Evolutionary conservation across 2,329 filamentous ascomycete genomes (phyloP).

Genomic region (Beauveria sp.): DNA sequence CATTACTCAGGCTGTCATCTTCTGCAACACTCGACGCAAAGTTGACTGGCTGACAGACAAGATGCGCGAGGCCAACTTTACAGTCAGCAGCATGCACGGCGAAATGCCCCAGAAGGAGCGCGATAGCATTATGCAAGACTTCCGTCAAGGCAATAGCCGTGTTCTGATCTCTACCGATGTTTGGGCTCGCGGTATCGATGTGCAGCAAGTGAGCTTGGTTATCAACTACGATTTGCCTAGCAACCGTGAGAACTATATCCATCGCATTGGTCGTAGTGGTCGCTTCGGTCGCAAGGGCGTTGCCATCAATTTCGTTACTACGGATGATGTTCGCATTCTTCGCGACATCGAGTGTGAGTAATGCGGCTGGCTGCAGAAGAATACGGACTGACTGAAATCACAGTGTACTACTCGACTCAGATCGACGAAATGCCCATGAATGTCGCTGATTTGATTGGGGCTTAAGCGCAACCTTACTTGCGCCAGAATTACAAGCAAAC

Average conservation of each 20-base stretch:
- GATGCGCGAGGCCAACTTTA: conserved; percentile 98
- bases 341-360: conserved; percentile 86
- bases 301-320: conserved; percentile 98
- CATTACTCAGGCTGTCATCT: conserved; percentile 98
- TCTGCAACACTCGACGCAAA: conserved; percentile 98
- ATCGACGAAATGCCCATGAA: conserved; percentile 99
- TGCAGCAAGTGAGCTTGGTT: conserved; percentile 94
- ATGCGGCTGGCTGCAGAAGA: background rate
- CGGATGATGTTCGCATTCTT: conserved; percentile 93
- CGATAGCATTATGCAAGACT: conserved; percentile 99
- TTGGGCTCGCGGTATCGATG: conserved; percentile 96
- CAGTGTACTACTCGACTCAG: conserved; percentile 91
- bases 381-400: conserved; percentile 25
- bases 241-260: conserved; percentile 99
- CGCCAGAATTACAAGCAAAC: background rate
- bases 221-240: conserved; percentile 99
- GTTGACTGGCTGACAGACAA: conserved; percentile 99
- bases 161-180: conserved; percentile 97
- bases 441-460: conserved; percentile 52
- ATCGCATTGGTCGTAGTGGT: conserved; percentile 92
- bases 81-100: conserved; percentile 96
- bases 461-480: conserved; percentile 25
- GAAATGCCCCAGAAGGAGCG: conserved; percentile 98
- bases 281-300: conserved; percentile 97
- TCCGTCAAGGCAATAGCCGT: conserved; percentile 90